Evolutionary conservation across 2,329 filamentous ascomycete genomes (phyloP).

Genomic region (Ophiostoma populinum): DNA sequence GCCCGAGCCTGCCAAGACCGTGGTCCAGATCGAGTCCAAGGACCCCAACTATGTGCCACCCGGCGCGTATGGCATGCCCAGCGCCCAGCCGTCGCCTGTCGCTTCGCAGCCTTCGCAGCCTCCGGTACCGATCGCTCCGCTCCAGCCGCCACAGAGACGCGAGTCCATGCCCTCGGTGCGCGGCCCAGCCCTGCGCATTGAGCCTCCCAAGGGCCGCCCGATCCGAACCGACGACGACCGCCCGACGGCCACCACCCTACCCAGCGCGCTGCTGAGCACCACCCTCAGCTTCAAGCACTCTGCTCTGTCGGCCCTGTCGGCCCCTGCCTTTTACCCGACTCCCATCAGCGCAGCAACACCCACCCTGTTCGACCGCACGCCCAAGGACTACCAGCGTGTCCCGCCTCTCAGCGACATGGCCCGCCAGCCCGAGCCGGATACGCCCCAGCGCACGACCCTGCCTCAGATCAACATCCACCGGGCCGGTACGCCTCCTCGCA

Average conservation of each 20-base stretch:
- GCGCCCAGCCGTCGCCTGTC: too few relatives aligned
- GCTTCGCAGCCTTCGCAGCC: slow-evolving; percentile 1
- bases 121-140: too few relatives aligned
- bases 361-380: slow-evolving; percentile 28
- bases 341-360: slow-evolving; percentile 37
- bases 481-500: slow-evolving; percentile 23
- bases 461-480: slow-evolving; percentile 41
- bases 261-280: slow-evolving; percentile 38
- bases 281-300: slow-evolving; percentile 39
- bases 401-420: slow-evolving; percentile 43
- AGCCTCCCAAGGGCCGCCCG: slow-evolving; percentile 41
- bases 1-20: slow-evolving; percentile 48
- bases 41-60: slow-evolving; percentile 47
- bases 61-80: slow-evolving; percentile 40
- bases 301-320: slow-evolving; percentile 31
- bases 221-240: slow-evolving; percentile 40
- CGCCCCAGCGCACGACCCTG: slow-evolving; percentile 32
- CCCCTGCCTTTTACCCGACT: slow-evolving; percentile 37
- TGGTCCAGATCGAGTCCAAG: slow-evolving; percentile 69
- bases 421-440: slow-evolving; percentile 34
- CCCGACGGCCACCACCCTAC: slow-evolving; percentile 39
- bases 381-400: slow-evolving; percentile 40
- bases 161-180: slow-evolving; percentile 43
- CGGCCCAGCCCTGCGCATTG: slow-evolving; percentile 43
- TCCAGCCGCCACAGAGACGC: slow-evolving; percentile 24